Conservation (phyloP, 23 red algal species). For the Gracilariopsis chorda region DNA sequence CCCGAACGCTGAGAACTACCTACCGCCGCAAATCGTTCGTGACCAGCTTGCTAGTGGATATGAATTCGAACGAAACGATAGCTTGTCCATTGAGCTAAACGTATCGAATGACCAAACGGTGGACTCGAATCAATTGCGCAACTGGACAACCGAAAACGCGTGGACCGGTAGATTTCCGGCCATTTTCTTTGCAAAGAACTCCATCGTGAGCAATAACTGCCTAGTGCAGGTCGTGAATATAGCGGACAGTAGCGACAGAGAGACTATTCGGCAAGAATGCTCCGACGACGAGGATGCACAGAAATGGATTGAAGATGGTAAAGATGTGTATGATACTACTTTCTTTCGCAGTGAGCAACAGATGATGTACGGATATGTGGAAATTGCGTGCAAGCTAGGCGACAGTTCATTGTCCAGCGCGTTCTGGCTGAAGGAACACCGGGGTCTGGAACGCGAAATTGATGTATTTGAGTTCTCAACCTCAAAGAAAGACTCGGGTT, state of each 20-base stretch:
- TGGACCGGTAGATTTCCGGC: background rate
- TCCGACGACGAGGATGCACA: background rate
- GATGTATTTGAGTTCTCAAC: constrained; percentile 3
- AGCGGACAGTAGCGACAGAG: background rate
- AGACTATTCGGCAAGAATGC: background rate
- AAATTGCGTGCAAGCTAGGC: background rate
- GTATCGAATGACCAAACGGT: no score
- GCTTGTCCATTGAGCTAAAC: no score
- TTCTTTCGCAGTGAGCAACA: background rate
- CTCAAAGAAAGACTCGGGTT: background rate
- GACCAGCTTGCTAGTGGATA: no score
- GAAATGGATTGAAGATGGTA: background rate
- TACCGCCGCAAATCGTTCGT: no score
- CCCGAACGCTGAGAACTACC: no score
- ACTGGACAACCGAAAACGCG: background rate
- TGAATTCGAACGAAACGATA: no score
- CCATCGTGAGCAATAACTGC: background rate
- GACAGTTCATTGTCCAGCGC: background rate
- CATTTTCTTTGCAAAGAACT: background rate
- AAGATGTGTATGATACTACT: background rate
- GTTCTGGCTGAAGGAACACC: constrained; percentile 16
- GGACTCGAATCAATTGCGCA: background rate
- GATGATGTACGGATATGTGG: background rate
- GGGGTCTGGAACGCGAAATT: background rate
- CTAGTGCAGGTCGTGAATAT: background rate